Percentiles rank a stretch among this genome's conserved stretches.
phyloP scores from a whole-genome alignment of 2,329 filamentous ascomycete species.

The Ceratocystis colombiana region DNA sequence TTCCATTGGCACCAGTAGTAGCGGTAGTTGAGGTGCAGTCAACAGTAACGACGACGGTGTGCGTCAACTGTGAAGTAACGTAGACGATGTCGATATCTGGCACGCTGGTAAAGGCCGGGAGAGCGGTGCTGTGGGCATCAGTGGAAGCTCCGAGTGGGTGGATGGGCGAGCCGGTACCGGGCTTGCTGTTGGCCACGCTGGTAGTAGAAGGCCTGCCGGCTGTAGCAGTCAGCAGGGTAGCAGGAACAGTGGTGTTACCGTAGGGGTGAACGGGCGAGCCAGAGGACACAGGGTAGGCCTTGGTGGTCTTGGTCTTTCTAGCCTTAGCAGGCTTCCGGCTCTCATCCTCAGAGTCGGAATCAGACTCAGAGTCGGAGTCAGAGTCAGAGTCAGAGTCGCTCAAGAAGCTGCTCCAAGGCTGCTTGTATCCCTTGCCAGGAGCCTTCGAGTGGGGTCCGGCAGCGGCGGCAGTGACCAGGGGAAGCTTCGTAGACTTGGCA shows the following conservation, averaged over 20 bases:
- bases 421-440: not conserved
- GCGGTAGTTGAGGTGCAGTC: constrained; percentile 16
- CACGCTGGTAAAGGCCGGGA: not conserved
- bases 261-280: not conserved
- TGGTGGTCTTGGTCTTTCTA: not conserved
- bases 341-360: not conserved
- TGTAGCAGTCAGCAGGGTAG: not conserved
- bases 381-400: not conserved
- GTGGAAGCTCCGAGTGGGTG: not conserved
- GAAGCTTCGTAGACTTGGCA: not conserved
- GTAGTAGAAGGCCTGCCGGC: not conserved
- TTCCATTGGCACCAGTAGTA: not conserved
- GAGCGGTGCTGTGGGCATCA: not conserved
- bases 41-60: constrained; percentile 14
- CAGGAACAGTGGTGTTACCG: not conserved
- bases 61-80: not conserved
- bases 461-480: not conserved
- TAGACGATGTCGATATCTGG: not conserved
- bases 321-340: not conserved
- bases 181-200: not conserved
- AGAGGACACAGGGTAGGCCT: not conserved
- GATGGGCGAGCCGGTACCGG: too few relatives aligned
- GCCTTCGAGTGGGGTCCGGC: too few relatives aligned
- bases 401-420: not conserved
- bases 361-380: not conserved